Evolutionary conservation across 1,139 yeast species (phyloP).

Genomic region (Sugiyamaella neomexicana): DNA sequence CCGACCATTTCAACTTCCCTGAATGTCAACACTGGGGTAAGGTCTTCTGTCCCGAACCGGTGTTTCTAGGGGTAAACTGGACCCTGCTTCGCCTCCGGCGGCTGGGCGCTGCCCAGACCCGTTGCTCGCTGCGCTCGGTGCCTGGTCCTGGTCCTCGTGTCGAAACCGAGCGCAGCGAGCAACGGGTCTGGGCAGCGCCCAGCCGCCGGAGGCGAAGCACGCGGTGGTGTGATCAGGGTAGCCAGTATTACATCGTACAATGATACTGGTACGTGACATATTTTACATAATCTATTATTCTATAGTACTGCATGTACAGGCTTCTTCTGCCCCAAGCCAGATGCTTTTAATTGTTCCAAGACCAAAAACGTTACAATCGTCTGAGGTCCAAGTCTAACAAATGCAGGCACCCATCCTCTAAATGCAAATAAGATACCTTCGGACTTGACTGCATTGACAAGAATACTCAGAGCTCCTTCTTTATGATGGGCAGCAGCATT

Average conservation of each 20-base stretch:
- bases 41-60: no score
- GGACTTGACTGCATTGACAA: constrained; percentile 55
- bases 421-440: constrained; percentile 82
- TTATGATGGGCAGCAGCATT: constrained; percentile 49
- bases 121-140: not conserved
- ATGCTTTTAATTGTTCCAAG: constrained; percentile 70
- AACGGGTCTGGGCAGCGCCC: no score
- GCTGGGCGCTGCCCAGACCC: not conserved
- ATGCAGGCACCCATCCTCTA: constrained; percentile 89
- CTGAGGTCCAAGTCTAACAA: constrained; percentile 84
- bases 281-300: not conserved
- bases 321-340: constrained; percentile 22
- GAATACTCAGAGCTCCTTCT: constrained; percentile 52
- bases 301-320: not conserved
- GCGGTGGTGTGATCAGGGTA: no score
- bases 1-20: no score
- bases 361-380: constrained; percentile 83
- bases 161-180: no score
- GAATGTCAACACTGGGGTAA: no score
- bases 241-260: no score
- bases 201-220: no score
- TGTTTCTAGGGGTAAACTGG: not conserved
- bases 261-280: no score
- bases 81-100: not conserved
- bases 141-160: no score